These are phyloP conservation scores for Balansia obtecta DNA, from an alignment of 2,329 filamentous ascomycete species.

Conservation along the genomic window DNA sequence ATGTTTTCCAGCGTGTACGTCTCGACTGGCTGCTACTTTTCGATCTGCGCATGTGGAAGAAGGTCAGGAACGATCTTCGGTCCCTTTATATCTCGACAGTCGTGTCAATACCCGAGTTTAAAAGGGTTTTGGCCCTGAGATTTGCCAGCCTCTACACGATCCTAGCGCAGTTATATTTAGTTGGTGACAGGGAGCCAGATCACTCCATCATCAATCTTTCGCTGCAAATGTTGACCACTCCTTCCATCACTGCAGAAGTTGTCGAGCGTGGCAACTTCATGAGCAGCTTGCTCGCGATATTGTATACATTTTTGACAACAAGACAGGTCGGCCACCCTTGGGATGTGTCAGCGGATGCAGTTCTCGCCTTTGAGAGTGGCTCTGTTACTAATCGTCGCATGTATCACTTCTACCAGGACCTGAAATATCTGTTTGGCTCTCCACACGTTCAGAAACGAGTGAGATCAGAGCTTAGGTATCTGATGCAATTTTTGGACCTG, in stretches of 20 bases:
- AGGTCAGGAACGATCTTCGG: slow-evolving; percentile 76
- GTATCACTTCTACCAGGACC: slow-evolving; percentile 94
- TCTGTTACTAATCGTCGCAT: slow-evolving; percentile 90
- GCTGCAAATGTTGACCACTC: slow-evolving; percentile 89
- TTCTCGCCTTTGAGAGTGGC: slow-evolving; percentile 84
- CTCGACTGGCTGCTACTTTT: slow-evolving; percentile 93
- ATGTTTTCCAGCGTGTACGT: slow-evolving; percentile 78
- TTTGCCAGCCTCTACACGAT: slow-evolving; percentile 92
- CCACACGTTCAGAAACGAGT: slow-evolving; percentile 79
- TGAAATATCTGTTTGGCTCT: slow-evolving; percentile 82
- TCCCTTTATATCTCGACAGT: slow-evolving; percentile 95
- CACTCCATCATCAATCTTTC: slow-evolving; percentile 98
- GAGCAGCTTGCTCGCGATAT: slow-evolving; percentile 85
- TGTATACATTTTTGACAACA: slow-evolving; percentile 95
- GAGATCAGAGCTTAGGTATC: slow-evolving; percentile 71
- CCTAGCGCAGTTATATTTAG: slow-evolving; percentile 85
- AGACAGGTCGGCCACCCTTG: slow-evolving; percentile 90
- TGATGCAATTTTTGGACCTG: slow-evolving; percentile 88
- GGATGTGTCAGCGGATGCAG: slow-evolving; percentile 75
- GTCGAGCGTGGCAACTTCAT: slow-evolving; percentile 93
- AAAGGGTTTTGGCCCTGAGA: slow-evolving; percentile 81
- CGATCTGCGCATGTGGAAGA: slow-evolving; percentile 94
- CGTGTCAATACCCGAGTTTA: slow-evolving; percentile 91
- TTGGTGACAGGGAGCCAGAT: slow-evolving; percentile 91
- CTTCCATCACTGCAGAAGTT: slow-evolving; percentile 91